Conservation (phyloP, 768 basidiomycete species). For the Chalciporus sphaerocephalus region DNA sequence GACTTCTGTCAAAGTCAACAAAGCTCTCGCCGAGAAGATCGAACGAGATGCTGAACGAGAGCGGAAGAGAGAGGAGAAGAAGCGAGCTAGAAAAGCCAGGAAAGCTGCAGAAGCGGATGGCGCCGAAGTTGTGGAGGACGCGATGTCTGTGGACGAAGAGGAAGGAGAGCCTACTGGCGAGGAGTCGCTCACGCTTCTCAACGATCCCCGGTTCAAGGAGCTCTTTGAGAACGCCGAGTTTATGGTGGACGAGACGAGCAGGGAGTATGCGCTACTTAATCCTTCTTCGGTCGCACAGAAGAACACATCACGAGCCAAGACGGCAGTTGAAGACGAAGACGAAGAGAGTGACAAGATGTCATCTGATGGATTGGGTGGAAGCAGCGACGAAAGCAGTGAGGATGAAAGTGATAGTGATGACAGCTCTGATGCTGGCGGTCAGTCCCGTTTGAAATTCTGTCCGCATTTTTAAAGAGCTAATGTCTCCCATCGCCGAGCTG, state of each 20-base stretch:
- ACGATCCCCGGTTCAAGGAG: conserved; percentile 83
- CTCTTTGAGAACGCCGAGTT: conserved; percentile 92
- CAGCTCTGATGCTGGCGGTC: conserved; percentile 59
- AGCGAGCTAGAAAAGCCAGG: conserved; percentile 42
- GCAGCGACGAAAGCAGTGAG: conserved; percentile 41
- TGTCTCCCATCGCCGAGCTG: conserved; percentile 36
- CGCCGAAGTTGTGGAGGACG: conserved; percentile 29
- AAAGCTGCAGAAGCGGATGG: conserved; percentile 34
- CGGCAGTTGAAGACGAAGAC: conserved; percentile 84
- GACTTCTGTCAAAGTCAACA: conserved; percentile 47
- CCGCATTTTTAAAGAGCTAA: conserved; percentile 15
- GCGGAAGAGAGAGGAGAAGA: conserved; percentile 52
- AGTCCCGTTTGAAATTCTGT: conserved; percentile 12
- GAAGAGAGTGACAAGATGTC: conserved; percentile 77
- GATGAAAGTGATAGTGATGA: conserved; percentile 41
- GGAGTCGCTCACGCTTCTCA: conserved; percentile 50
- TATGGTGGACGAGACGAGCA: conserved; percentile 80
- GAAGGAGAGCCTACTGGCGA: conserved; percentile 12
- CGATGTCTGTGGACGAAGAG: conserved; percentile 31
- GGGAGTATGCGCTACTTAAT: conserved; percentile 91
- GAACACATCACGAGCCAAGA: conserved; percentile 49
- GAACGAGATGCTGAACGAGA: conserved; percentile 57
- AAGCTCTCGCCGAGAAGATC: conserved; percentile 78
- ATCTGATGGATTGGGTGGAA: conserved; percentile 49
- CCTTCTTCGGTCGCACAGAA: conserved; percentile 72